Conservation (phyloP, 2,329 filamentous ascomycete genomes). For the Seiridium cupressi region DNA sequence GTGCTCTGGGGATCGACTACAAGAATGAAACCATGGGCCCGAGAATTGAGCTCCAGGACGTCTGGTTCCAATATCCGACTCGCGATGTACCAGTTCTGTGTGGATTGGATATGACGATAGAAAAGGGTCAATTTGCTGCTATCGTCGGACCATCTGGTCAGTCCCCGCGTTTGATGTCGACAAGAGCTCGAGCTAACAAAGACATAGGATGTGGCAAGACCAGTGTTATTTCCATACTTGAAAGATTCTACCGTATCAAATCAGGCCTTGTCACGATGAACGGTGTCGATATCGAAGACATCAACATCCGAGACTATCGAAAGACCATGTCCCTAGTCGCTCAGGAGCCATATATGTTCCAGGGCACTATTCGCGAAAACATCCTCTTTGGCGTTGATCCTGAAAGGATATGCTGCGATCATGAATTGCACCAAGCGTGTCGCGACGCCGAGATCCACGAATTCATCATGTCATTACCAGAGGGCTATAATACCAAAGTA, state of each 20-base stretch:
- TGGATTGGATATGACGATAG: conserved; percentile 56
- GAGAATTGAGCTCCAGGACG: conserved; percentile 53
- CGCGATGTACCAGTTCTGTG: conserved; percentile 56
- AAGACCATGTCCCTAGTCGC: conserved; percentile 67
- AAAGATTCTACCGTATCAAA: conserved; percentile 67
- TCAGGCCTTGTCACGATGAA: conserved; percentile 65
- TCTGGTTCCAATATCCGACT: conserved; percentile 61
- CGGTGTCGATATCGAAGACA: conserved; percentile 53
- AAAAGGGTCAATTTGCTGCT: conserved; percentile 68
- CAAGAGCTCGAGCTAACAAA: conserved; percentile 11
- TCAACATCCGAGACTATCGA: conserved; percentile 62
- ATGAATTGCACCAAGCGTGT: conserved; percentile 49
- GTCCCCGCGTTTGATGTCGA: background rate
- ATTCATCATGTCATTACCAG: conserved; percentile 65
- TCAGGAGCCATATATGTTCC: conserved; percentile 72
- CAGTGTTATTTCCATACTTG: conserved; percentile 64
- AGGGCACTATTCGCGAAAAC: conserved; percentile 61
- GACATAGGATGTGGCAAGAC: conserved; percentile 61
- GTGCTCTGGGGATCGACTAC: conserved; percentile 36
- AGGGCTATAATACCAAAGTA: conserved; percentile 67
- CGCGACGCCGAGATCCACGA: conserved; percentile 67
- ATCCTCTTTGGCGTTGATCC: conserved; percentile 60
- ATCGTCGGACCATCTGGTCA: conserved; percentile 66
- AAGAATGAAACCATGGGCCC: conserved; percentile 47
- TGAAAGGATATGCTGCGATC: conserved; percentile 49